Base-by-base conservation (phyloP, 768 basidiomycete genomes). In the Panaeolus papilionaceus region DNA sequence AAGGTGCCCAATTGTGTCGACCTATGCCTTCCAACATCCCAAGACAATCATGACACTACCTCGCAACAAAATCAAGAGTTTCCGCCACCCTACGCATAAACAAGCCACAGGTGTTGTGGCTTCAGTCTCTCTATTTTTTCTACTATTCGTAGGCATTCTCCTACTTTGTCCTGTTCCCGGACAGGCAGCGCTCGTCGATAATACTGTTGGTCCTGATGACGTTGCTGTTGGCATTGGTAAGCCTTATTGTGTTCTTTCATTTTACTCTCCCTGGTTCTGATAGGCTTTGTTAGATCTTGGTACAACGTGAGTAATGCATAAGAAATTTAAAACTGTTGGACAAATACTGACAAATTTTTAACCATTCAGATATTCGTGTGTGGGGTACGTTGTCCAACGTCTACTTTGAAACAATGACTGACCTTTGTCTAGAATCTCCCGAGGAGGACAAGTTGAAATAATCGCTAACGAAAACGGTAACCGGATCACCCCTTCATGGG, bases 381-480 rank as follows among this genome's bases (percentile, higher is more conserved):
- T 81, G 44, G 82, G 74, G 77, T 80, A 70, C 20, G 76, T 70
- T 6, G 28, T 18, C 61, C 66, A 61, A 18, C 28, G n/a, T n/a
- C 28, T 26, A 62, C 12, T 6, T 58, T 38, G 23, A 12, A 8
- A n/a, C 12, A 9, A 38, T 38, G 9, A 44, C 39, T 42, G 40
- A 47, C 10, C 37, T 61, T 42, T 65, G 84, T 84, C 69, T 61
- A 79, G 79, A 28, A 78, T 82, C 23, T 79, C 86, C 77, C 83
- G 84, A 77, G 82, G 82, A 71, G 87, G 87, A 72, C 84, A 82
- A 69, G 83, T 88, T 58, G 88, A 89, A 76, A 94, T 96, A 63
- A 89, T 96, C 70, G 92, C 94, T 79, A 95, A 96, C 82, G 85
- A 94, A 62, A 93, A 96, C 82, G 94, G 95, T 79, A 89, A 91